Conservation (phyloP, 352 stramenopile species). For the Phytophthora cryptogea region DNA sequence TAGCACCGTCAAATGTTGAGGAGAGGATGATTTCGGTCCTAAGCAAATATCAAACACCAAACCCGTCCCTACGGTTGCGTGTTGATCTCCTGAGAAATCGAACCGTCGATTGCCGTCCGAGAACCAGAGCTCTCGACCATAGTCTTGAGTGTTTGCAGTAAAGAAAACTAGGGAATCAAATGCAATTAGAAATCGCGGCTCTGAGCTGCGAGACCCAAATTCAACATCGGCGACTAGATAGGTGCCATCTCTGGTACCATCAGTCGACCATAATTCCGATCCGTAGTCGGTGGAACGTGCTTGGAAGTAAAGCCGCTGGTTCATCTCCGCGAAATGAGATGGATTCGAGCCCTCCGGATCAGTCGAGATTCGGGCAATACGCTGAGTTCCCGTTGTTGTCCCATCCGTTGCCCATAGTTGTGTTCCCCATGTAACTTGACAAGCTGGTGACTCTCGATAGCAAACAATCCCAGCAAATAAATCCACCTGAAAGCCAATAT, state of each 20-base stretch:
- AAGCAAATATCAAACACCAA: conserved; percentile 69
- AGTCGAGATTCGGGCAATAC: conserved; percentile 54
- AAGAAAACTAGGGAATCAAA: conserved; percentile 54
- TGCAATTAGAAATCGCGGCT: conserved; percentile 44
- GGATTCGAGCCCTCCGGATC: conserved; percentile 34
- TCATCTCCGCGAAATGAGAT: conserved; percentile 45
- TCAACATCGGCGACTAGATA: conserved; percentile 61
- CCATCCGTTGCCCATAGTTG: conserved; percentile 90
- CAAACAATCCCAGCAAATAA: conserved; percentile 86
- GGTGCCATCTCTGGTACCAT: conserved; percentile 62
- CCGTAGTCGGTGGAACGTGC: conserved; percentile 56
- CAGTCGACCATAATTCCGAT: conserved; percentile 75
- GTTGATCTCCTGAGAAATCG: conserved; percentile 38
- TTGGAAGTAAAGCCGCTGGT: conserved; percentile 68
- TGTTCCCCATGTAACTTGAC: conserved; percentile 26
- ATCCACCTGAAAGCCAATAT: conserved; percentile 49
- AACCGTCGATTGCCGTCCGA: conserved; percentile 46
- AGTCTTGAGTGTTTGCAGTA: conserved; percentile 40
- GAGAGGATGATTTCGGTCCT: conserved; percentile 51
- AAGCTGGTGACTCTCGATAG: conserved; percentile 32
- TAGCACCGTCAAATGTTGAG: conserved; percentile 51
- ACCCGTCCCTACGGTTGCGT: conserved; percentile 33
- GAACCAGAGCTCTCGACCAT: conserved; percentile 66
- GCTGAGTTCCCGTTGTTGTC: conserved; percentile 58
- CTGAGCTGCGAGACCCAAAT: conserved; percentile 41